Base-by-base conservation (phyloP, 192 early-diverging fungal genomes). In the Pilobolus umbonatus region DNA sequence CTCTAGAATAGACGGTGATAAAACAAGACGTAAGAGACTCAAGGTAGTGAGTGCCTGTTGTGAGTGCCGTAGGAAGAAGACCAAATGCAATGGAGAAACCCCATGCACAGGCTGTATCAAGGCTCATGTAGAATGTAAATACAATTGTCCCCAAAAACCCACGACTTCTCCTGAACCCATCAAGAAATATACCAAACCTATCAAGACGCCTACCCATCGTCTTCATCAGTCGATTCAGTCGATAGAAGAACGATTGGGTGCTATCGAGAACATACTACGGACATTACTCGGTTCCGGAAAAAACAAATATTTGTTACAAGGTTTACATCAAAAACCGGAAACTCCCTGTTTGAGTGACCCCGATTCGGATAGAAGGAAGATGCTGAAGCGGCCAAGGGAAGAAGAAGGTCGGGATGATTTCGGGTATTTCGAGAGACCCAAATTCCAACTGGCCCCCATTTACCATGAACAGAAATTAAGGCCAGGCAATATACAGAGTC, bases 71-170 rank as follows among this genome's bases (percentile, higher is more conserved):
- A 43, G 62, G 5, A 56, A 57, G 32, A 64, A 64, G 24, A 64
- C 62, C 19, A 64, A 64, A 50, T 64, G 62, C 48, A 64, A 64
- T 40, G 55, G 62, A 21, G 62, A 64, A 50, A 56, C 35, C 21
- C 62, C 62, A 1, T 64, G 62, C 26, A 43, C 25, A 10, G 48
- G 47, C 17, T 64, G 62, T 34, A 12, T 47, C 4, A 64, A 64
- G 38, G 47, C 53, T 43, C 45, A 44, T 35, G 54, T 57, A 1
- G 34, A 52, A 21, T 64, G 62, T 32, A 34, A 39, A 49, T 64
- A 64, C 17, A 26, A 46, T 19, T 25, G 6, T 34, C 22, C 46
- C 1, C 22, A 48, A 25, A 48, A 24, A 8, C 3, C 46, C 0
- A 29, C 8, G 15, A 39, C 60, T 40, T 53, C 60, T 29, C 12